These are phyloP conservation scores for Ophiocordyceps robertsii DNA, from an alignment of 2,329 filamentous ascomycete genomes.

Conservation along the genomic window DNA sequence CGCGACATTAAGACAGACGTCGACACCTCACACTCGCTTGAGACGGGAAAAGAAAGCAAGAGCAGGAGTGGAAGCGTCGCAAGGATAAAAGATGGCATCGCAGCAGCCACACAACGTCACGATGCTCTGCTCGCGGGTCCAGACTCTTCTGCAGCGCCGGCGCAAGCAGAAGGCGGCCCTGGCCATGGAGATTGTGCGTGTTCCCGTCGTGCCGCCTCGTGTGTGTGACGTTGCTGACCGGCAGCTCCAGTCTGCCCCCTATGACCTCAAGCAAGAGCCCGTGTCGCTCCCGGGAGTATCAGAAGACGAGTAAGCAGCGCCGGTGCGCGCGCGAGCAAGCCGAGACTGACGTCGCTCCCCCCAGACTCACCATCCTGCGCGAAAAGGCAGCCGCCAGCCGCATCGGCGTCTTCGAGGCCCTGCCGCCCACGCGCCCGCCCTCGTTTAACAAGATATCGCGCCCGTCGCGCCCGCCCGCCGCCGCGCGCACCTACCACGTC, in stretches of 20 bases:
- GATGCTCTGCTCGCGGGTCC: slow-evolving; percentile 29
- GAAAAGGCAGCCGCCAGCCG: slow-evolving; percentile 37
- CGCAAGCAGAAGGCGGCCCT: slow-evolving; percentile 29
- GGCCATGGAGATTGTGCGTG: slow-evolving; percentile 32
- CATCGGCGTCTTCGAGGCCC: slow-evolving; percentile 28
- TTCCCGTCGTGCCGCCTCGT: neutral
- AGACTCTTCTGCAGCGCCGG: slow-evolving; percentile 25
- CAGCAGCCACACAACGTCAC: slow-evolving; percentile 7
- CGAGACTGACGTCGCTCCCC: neutral
- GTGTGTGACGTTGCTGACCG: neutral
- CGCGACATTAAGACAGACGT: no score
- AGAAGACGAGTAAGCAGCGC: slow-evolving; percentile 47
- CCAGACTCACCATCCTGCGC: slow-evolving; percentile 33
- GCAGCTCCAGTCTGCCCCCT: slow-evolving; percentile 39
- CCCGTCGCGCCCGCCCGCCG: neutral
- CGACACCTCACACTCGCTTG: no score
- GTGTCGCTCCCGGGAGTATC: slow-evolving; percentile 39
- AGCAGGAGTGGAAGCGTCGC: no score
- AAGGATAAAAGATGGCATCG: no score
- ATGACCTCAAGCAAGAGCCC: slow-evolving; percentile 42
- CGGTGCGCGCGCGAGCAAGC: neutral
- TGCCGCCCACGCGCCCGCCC: slow-evolving; percentile 10
- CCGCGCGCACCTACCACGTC: neutral
- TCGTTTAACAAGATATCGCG: slow-evolving; percentile 3
- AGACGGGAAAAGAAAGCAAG: no score